These are phyloP conservation scores for Chimonanthus praecox DNA, from an alignment of 164 flowering plant genomes.

Conservation along the genomic window DNA sequence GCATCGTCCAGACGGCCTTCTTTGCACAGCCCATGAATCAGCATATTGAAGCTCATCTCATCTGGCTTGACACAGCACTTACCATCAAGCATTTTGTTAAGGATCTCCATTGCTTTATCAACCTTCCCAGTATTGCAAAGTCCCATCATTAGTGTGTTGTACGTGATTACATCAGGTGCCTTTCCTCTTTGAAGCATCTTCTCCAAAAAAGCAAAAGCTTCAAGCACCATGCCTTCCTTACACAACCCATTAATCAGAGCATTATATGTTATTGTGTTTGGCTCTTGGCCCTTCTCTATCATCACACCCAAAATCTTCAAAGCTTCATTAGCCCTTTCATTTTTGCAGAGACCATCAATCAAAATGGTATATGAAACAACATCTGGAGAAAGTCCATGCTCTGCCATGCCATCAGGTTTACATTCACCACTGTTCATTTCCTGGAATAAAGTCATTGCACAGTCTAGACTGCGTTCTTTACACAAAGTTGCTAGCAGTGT, in stretches of 20 bases:
- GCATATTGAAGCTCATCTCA: slow-evolving; percentile 31
- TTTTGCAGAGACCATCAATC: slow-evolving; percentile 54
- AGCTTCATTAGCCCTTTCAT: slow-evolving; percentile 40
- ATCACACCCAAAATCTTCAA: slow-evolving; percentile 41
- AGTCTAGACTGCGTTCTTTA: slow-evolving; percentile 43
- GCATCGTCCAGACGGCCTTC: slow-evolving; percentile 49
- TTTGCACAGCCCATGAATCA: slow-evolving; percentile 59
- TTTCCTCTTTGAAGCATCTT: slow-evolving; percentile 46
- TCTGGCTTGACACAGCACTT: slow-evolving; percentile 34
- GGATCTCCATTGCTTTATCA: slow-evolving; percentile 50
- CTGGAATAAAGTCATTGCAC: slow-evolving; percentile 43
- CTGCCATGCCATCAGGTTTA: slow-evolving; percentile 47
- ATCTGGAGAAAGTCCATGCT: slow-evolving; percentile 46
- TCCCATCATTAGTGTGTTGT: slow-evolving; percentile 44
- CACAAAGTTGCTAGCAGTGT: slow-evolving; percentile 48
- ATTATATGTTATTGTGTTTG: slow-evolving; percentile 44
- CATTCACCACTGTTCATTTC: slow-evolving; percentile 42
- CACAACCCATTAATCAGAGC: slow-evolving; percentile 53
- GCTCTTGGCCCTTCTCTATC: slow-evolving; percentile 59
- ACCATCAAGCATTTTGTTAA: slow-evolving; percentile 30
- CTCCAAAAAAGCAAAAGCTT: slow-evolving; percentile 43
- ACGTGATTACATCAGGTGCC: slow-evolving; percentile 51
- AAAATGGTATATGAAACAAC: slow-evolving; percentile 43
- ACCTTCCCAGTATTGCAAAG: slow-evolving; percentile 43
- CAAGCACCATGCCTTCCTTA: slow-evolving; percentile 41